These are phyloP conservation scores for Jatropha podagrica DNA, from an alignment of 441 rosid species.

Conservation along the genomic window DNA sequence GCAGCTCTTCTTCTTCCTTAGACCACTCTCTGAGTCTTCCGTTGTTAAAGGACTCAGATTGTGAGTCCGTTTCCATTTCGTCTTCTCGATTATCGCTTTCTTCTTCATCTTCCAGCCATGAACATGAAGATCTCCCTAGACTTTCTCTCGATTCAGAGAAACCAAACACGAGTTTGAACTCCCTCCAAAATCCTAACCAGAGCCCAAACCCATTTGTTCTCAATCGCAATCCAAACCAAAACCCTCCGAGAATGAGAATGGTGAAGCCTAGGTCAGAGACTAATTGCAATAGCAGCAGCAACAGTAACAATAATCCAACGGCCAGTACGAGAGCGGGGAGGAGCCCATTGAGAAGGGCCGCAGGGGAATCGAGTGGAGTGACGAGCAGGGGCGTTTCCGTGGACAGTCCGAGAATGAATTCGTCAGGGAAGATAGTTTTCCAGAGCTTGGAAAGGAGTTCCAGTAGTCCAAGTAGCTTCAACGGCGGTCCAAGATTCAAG, in stretches of 20 bases:
- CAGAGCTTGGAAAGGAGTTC: slow-evolving; percentile 89
- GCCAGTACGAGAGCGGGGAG: slow-evolving; percentile 42
- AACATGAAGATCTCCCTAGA: slow-evolving; percentile 77
- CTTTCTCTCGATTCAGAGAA: slow-evolving; percentile 84
- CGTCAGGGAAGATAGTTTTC: slow-evolving; percentile 89
- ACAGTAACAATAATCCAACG: slow-evolving; percentile 8
- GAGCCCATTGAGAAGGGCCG: slow-evolving; percentile 54
- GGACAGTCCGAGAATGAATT: slow-evolving; percentile 87
- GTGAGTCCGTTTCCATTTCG: slow-evolving; percentile 62
- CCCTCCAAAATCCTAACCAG: slow-evolving; percentile 23
- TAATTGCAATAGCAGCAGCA: slow-evolving; percentile 15
- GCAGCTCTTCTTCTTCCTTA: slow-evolving; percentile 26
- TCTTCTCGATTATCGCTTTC: slow-evolving; percentile 82
- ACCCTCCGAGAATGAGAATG: slow-evolving; percentile 62
- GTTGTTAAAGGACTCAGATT: slow-evolving; percentile 61
- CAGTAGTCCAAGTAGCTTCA: slow-evolving; percentile 93
- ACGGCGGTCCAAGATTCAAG: slow-evolving; percentile 74
- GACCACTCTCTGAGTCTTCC: slow-evolving; percentile 65
- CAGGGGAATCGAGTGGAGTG: slow-evolving; percentile 18
- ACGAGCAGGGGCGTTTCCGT: slow-evolving; percentile 67
- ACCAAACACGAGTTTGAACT: slow-evolving; percentile 40
- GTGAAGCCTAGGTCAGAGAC: slow-evolving; percentile 43
- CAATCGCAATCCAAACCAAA: slow-evolving; percentile 34
- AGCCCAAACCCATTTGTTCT: slow-evolving; percentile 42
- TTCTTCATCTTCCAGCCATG: slow-evolving; percentile 80